Evolutionary conservation across 177 flowering plant species (phyloP).

Genomic region (Vitis hybrid): DNA sequence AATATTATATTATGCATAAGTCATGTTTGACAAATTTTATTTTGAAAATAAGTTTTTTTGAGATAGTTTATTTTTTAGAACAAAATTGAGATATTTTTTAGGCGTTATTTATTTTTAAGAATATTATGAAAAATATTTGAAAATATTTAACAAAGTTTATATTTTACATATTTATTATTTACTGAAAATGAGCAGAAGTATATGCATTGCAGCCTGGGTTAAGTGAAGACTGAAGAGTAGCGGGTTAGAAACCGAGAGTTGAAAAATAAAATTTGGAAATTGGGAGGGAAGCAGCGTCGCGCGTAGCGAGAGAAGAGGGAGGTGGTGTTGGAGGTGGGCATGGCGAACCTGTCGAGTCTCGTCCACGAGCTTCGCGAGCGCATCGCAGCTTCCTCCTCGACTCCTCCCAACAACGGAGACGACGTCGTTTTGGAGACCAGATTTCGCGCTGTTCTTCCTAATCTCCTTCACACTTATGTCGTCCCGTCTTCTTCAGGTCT

Average conservation of each 20-base stretch:
- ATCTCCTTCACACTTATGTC: slow-evolving; percentile 77
- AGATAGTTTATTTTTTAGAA: too few relatives aligned
- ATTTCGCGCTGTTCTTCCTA: slow-evolving; percentile 90
- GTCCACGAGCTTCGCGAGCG: slow-evolving; percentile 96
- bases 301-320: slow-evolving; percentile 6
- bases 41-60: too few relatives aligned
- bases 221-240: too few relatives aligned
- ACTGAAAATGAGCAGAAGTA: too few relatives aligned
- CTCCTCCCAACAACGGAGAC: slow-evolving; percentile 42
- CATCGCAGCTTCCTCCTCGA: slow-evolving; percentile 75
- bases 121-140: too few relatives aligned
- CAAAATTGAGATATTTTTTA: too few relatives aligned
- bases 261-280: slow-evolving; percentile 9
- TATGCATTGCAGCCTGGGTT: too few relatives aligned
- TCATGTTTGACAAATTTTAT: too few relatives aligned
- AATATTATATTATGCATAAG: too few relatives aligned
- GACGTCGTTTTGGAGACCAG: slow-evolving; percentile 59
- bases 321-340: slow-evolving; percentile 22
- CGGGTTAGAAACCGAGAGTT: neutral
- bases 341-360: slow-evolving; percentile 81
- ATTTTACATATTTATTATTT: too few relatives aligned
- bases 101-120: too few relatives aligned
- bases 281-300: slow-evolving; percentile 5
- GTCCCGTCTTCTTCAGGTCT: slow-evolving; percentile 80
- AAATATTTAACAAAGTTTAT: too few relatives aligned